Evolutionary conservation across 805 yeast genomes (phyloP), one percentile per base, ranked within the genome.

Genomic region (Lipomyces japonicus): DNA sequence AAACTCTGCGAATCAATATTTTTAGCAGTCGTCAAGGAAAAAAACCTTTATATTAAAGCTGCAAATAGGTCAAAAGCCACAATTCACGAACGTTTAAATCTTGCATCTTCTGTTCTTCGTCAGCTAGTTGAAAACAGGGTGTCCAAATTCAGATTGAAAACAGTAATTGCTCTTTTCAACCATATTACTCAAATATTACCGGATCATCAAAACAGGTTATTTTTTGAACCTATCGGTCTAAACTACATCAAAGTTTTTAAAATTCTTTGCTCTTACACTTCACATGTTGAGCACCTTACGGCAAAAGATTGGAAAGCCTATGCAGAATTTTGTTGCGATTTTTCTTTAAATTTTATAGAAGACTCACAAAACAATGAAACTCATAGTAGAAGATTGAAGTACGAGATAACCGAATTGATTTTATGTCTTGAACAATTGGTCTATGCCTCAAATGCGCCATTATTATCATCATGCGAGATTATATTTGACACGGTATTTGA

Each of bases 371-470:
- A 39, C 34, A 26, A 28, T 19, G 38, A 18, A 26, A 28, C 21
- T 21, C 48, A 21, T 37, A 19, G 32, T 24, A 16, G 42, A 48
- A 26, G 47, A 26, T 26, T 44, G 22, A 30, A 55, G 36, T 30
- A 32, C 18, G 48, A 58, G 25, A 74, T 86, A 31, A 37, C 45
- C 21, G 95, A 48, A 18, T 34, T 56, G 10, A 26, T 56, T 12
- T 18, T 23, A 9, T 46, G 51, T 28, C 36, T 56, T 5, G 39
- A 54, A 10, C 9, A 37, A 19, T 41, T 55, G 16, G 35, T 50
- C 18, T 38, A 41, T 12, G 40, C 46, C 4, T 31, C 52, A 12
- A 46, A 32, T n/a, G 51, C 56, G 16, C 50, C 18, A 12, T 10
- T 43, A 10, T 14, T 7, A 18, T 6, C 24, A 6, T 30, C 24